Conservation (phyloP, 139 green algal species). For the Coccomyxa sp. region DNA sequence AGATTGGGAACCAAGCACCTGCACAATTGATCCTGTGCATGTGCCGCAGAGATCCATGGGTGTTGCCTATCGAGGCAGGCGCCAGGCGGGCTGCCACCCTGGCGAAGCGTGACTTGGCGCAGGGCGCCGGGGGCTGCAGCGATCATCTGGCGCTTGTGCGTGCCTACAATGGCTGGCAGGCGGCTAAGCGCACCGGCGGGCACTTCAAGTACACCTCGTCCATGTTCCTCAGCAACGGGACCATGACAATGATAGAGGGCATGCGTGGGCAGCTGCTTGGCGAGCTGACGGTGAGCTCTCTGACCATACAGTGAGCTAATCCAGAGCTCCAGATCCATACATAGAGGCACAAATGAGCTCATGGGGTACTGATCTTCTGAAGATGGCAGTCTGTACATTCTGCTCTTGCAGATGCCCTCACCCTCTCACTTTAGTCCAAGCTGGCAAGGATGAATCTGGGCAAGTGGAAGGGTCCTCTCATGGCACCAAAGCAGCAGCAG, state of each 20-base stretch:
- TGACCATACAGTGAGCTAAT: background rate
- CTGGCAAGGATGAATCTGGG: too few relatives aligned
- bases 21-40: too few relatives aligned
- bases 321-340: too few relatives aligned
- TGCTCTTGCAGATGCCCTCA: too few relatives aligned
- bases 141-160: constrained; percentile 64
- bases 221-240: constrained; percentile 55
- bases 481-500: background rate
- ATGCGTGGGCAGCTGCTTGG: constrained; percentile 64
- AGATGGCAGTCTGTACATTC: too few relatives aligned
- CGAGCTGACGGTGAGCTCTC: constrained; percentile 38
- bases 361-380: too few relatives aligned
- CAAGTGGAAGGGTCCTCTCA: too few relatives aligned
- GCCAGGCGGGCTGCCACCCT: constrained; percentile 19
- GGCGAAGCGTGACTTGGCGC: constrained; percentile 23
- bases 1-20: too few relatives aligned
- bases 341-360: too few relatives aligned
- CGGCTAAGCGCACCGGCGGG: constrained; percentile 7
- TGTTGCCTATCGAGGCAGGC: constrained; percentile 46
- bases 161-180: constrained; percentile 50
- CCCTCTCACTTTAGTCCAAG: too few relatives aligned
- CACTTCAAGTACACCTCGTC: constrained; percentile 34
- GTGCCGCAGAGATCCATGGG: constrained; percentile 53
- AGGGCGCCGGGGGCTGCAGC: constrained; percentile 32
- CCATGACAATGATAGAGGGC: constrained; percentile 66